Base-by-base conservation (phyloP, 2,329 filamentous ascomycete species). In the Fusarium longipes region DNA sequence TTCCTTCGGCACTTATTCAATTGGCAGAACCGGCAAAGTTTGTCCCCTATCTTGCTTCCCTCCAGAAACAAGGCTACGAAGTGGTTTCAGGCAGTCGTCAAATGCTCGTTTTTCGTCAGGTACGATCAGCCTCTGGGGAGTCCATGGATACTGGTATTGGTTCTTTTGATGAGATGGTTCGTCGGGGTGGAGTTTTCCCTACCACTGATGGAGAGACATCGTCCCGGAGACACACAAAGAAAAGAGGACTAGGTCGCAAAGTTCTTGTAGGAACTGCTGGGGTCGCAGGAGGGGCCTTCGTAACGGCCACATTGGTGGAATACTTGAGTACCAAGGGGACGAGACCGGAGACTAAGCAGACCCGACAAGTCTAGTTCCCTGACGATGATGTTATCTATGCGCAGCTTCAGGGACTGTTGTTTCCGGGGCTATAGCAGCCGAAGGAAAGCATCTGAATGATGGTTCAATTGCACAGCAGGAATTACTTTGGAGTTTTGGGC, bases 81-180 rank as follows among this genome's bases (percentile, higher is more conserved):
- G 87, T 91, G 36, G 83, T 89, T 2, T 87, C 89, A 3, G 89
- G 88, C 2, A 82, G 82, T 45, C 84, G 84, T 8, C 84, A 92
- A 65, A 81, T 91, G 6, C 81, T 92, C 25, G 83, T 93, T 6
- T 90, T 92, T 72, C 87, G 87, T 65, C 89, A 90, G 76, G 82
- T 86, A 6, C 80, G 77, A 25, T 57, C 67, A 11, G 65, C 64
- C 10, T 66, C 71, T 3, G 51, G 39, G 8, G 22, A 15, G 18
- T 24, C 22, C 29, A 24, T 8, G 4, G 35, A 43, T 2, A 29
- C 59, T 27, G 54, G 32, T 8, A 74, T 87, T 66, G 90, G 90
- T 68, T 87, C 89, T 0, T 87, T 91, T 52, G 84, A 87, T 70
- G 82, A 84, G 81, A 85, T 82, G 72, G 81, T 82, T 44, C 78